Evolutionary conservation across 257 asterid genomes (phyloP), one percentile per base, ranked within the genome.

Genomic region (Craterostigma plantagineum): DNA sequence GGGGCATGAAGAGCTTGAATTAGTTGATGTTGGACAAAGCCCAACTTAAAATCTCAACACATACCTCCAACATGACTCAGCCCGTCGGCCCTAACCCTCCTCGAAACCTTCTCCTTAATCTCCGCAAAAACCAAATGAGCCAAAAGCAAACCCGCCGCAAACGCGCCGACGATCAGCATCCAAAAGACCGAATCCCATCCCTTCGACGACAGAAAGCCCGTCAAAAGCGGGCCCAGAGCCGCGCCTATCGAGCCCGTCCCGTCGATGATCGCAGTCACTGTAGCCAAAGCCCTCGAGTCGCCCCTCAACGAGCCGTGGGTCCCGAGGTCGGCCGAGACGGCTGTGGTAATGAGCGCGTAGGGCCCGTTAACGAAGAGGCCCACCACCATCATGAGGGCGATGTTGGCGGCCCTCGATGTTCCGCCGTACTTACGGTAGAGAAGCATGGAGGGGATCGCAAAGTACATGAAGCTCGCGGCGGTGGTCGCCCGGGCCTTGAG

Each of bases 201-300:
- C 55, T 53, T 60, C 14, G 81, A 49, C 10, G 95, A 79, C 34
- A 84, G 78, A 45, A 71, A 69, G 11, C 95, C 95, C 4, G 95
- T 84, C 56, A 79, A 53, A 23, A 84, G 75, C 42, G 95, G 93
- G 34, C 95, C 93, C 6, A 80, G 33, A 45, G 95, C 93, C 38
- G 95, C 95, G 45, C 95, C 95, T 11, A 83, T 10, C 10, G 95
- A 83, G 38, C 95, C 95, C 33, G 95, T 83, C 11, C 95, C 95
- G 53, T 83, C 95, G 48, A 83, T 83, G 46, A 83, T 79, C 15
- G 95, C 91, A 4, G 93, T 83, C n/a, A 83, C 95, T 7, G 87
- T 74, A 40, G 95, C 93, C 35, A 84, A 54, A 42, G 95, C 95
- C 49, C 93, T 72, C 23, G 95, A 69, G 62, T 79, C 80, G 18